These are phyloP conservation scores for Ganoderma lucidum DNA, from an alignment of 1,284 basidiomycete species.

Conservation along the genomic window DNA sequence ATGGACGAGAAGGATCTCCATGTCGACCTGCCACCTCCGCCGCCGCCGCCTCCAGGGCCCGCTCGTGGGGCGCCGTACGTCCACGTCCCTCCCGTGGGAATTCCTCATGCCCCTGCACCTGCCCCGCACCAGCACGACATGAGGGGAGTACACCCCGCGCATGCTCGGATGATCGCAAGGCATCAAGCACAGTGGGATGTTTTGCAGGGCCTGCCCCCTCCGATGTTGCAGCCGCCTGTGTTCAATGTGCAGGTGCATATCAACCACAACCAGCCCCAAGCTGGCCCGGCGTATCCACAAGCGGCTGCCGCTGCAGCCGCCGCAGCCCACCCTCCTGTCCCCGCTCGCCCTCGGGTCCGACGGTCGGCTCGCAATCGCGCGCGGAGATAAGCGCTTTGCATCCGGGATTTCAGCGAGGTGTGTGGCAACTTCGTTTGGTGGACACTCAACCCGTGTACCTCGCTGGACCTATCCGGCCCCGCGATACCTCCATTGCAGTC, in stretches of 20 bases:
- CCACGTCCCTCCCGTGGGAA: not conserved
- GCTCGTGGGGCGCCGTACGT: slow-evolving; percentile 8
- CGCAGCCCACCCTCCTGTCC: not conserved
- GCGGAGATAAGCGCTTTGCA: not conserved
- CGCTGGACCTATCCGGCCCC: not conserved
- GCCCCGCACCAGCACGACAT: not conserved
- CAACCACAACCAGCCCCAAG: slow-evolving; percentile 18
- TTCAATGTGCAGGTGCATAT: slow-evolving; percentile 30
- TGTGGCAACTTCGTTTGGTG: slow-evolving; percentile 1
- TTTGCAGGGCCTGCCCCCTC: not conserved
- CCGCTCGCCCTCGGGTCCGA: not conserved
- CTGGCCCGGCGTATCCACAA: slow-evolving; percentile 7
- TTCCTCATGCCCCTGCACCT: not conserved
- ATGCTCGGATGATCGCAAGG: not conserved
- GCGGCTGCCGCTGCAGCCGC: not conserved
- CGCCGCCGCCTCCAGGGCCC: slow-evolving; percentile 19
- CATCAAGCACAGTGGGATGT: not conserved
- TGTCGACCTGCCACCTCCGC: slow-evolving; percentile 54
- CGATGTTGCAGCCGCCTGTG: slow-evolving; percentile 8
- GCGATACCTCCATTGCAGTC: not conserved
- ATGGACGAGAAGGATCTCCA: slow-evolving; percentile 60
- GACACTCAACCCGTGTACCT: not conserved
- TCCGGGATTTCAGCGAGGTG: not conserved
- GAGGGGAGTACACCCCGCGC: not conserved
- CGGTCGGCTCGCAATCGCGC: slow-evolving; percentile 15